Evolutionary conservation across 2,329 filamentous ascomycete species (phyloP).

Genomic region (Aspergillus glaucus): DNA sequence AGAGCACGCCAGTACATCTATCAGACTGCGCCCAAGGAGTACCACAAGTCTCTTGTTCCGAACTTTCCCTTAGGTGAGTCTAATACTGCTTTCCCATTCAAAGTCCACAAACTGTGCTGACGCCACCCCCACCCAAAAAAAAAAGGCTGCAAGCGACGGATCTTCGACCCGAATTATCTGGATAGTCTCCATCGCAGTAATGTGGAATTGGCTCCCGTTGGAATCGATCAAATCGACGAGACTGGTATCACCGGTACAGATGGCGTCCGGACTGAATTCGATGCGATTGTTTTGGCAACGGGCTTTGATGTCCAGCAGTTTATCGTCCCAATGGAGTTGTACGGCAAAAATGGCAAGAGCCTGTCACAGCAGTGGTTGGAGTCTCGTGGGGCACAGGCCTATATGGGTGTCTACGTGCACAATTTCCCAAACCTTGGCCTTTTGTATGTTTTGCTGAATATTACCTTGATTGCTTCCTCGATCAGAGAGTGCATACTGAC

Average conservation of each 20-base stretch:
- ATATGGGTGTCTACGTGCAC: constrained; percentile 20
- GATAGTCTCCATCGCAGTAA: constrained; percentile 11
- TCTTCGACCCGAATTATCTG: constrained; percentile 25
- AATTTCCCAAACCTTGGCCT: constrained; percentile 23
- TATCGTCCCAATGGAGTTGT: constrained; percentile 26
- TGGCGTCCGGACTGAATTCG: constrained; percentile 14
- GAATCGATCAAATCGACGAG: constrained; percentile 6
- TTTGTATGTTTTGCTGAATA: too few relatives aligned
- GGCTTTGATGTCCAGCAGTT: constrained; percentile 33
- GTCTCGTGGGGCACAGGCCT: constrained; percentile 24
- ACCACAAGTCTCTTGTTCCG: constrained; percentile 13
- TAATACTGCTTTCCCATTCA: too few relatives aligned
- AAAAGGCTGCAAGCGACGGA: constrained; percentile 25
- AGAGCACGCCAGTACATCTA: constrained; percentile 15
- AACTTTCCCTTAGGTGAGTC: constrained; percentile 10
- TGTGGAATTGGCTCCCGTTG: constrained; percentile 12
- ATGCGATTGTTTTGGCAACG: constrained; percentile 29
- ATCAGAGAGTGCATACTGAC: too few relatives aligned
- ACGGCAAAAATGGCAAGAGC: constrained; percentile 16
- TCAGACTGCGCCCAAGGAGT: constrained; percentile 11
- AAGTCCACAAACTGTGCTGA: too few relatives aligned
- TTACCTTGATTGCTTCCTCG: too few relatives aligned
- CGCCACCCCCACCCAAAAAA: too few relatives aligned
- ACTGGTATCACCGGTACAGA: constrained; percentile 9
- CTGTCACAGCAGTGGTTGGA: constrained; percentile 23